Evolutionary conservation across 305 asterid genomes (phyloP), one percentile per base, ranked within the genome.

Genomic region (Fraxinus ornus): DNA sequence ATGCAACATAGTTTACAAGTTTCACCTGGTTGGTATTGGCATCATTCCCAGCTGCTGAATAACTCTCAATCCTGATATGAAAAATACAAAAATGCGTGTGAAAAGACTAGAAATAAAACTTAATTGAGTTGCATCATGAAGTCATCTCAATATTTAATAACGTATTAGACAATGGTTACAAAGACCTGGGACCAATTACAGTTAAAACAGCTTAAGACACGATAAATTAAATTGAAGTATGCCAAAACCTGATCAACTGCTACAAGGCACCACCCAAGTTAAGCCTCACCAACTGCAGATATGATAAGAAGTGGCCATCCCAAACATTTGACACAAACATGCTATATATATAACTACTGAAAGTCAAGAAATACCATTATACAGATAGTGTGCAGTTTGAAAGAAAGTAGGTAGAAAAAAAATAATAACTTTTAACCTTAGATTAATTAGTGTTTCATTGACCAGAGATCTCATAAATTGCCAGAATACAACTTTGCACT

Each of bases 1-100:
- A 80, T 47, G 55, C 60, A 75, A 73, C 15, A 74, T 64, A 74
- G 68, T 83, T 75, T 70, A 76, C 33, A 66, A 76, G 82, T 75
- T 87, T 89, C 86, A 93, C 98, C 98, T 95, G 98, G 83, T 82
- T 85, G 82, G 84, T 83, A 86, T 90, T 92, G 52, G 88, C 87
- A 78, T 90, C 94, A 70, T 47, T 78, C 35, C 86, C 94, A 32
- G 91, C 89, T 76, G 86, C 83, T 19, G 83, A 78, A 74, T 55
- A 77, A 80, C 83, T 84, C n/a, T 86, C 86, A 70, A 87, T 83
- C 94, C 97, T 95, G 94, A 74, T 36, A 85, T 36, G 62, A 41
- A 81, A 84, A 70, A 82, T 28, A 70, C 83, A 62, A 78, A 77
- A 78, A 75, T 21, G 26, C 21, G 66, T 35, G 66, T 83, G 83